Base-by-base conservation (phyloP, 2,329 filamentous ascomycete genomes). In the Ophiostoma sp. region DNA sequence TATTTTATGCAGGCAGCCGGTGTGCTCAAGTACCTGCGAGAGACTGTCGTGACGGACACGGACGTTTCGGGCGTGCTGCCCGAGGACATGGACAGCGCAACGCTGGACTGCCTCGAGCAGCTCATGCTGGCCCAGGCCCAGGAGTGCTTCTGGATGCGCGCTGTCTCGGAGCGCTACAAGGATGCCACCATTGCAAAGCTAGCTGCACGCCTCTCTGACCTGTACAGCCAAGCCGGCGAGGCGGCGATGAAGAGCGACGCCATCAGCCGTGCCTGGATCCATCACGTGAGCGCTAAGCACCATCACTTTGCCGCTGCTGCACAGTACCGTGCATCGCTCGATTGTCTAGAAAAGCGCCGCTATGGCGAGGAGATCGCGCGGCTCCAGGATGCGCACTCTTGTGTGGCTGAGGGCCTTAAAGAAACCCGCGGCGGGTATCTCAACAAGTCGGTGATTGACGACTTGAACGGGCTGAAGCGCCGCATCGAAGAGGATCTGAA, bases 141-240 rank as follows among this genome's bases (percentile, higher is more conserved):
- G 76, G 95, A 99, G 79, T 98, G 93, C 76, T 98, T 95, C 78
- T 99, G 95, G 95, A 90, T 95, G 73, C 98, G 97, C 77, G 94
- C 95, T 0, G 93, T 96, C 69, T 93, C 96, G 81, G 94, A 97
- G 76, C 88, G 89, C 38, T 87, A 97, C 79, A 97, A 96, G 77
- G 95, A 99, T 76, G 90, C 88, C 1, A 92, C 90, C 0, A 96
- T 99, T 71, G 91, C 95, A 2, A 95, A 96, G 76, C 83, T 99
- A 18, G 93, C 95, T 4, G 92, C 92, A 0, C 79, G 92, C 70
- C 93, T 98, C 4, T 96, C 92, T 2, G 95, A 99, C 75, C 85
- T 96, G 60, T 99, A 98, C 78, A 90, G 88, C 67, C 82, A 89
- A 67, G 92, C 93, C 0, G 89, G 91, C 6, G 94, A 97, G 73